Percentiles rank a stretch among this genome's conserved stretches.
Evolutionary conservation across 805 yeast genomes (phyloP).

Genomic region (Sungouiella thailandica): DNA sequence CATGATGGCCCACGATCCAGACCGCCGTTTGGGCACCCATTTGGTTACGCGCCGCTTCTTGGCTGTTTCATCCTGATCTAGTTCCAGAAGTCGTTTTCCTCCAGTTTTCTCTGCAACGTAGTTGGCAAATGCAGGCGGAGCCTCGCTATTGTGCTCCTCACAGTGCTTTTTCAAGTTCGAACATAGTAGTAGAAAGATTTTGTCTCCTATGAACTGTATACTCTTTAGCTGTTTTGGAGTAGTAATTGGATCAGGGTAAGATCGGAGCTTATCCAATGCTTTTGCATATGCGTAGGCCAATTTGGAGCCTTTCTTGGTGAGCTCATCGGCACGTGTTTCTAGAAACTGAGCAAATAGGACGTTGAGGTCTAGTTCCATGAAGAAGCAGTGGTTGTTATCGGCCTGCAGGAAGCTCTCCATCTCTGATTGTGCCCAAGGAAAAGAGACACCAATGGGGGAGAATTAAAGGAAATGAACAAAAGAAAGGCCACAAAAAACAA

Average conservation of each 20-base stretch:
- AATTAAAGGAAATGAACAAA: too few species aligned
- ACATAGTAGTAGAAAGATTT: constrained; percentile 50
- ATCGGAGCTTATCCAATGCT: constrained; percentile 51
- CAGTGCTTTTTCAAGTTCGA: constrained; percentile 51
- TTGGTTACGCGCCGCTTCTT: constrained; percentile 13
- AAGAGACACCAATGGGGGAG: too few species aligned
- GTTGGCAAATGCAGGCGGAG: constrained; percentile 36
- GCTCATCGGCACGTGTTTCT: constrained; percentile 44
- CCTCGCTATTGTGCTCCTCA: constrained; percentile 39
- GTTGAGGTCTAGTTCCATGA: constrained; percentile 42
- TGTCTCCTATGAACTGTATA: constrained; percentile 69
- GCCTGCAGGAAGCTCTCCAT: too few species aligned
- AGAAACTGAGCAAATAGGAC: constrained; percentile 55
- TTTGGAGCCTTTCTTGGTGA: constrained; percentile 47
- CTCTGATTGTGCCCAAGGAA: too few species aligned
- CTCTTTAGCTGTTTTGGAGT: constrained; percentile 55
- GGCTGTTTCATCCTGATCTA: constrained; percentile 8
- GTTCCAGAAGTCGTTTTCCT: constrained; percentile 11
- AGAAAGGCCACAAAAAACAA: too few species aligned
- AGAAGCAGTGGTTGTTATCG: too few species aligned
- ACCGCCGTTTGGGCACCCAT: constrained; percentile 68
- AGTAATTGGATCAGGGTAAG: constrained; percentile 39
- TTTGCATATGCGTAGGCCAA: constrained; percentile 47
- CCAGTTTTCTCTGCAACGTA: constrained; percentile 8
- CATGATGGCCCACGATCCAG: constrained; percentile 84